Percentiles rank a stretch among this genome's conserved stretches.
These are phyloP conservation scores for Dunaliella sp. DNA, from an alignment of 139 green algal species.

Conservation along the genomic window DNA sequence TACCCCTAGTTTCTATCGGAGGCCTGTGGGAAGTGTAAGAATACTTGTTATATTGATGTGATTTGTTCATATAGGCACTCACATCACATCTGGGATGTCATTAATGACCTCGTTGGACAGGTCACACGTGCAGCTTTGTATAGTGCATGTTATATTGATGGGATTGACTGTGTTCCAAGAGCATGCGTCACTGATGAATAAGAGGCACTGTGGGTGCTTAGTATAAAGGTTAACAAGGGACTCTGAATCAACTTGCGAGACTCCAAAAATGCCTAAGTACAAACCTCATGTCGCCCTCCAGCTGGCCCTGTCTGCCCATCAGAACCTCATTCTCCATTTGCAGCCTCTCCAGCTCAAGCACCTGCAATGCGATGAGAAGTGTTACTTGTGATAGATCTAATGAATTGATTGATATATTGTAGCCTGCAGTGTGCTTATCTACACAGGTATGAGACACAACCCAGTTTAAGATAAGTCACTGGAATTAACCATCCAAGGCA, in stretches of 20 bases:
- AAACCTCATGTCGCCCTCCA: conserved; percentile 52
- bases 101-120: too few species aligned
- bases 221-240: background rate
- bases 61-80: too few species aligned
- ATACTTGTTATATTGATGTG: too few species aligned
- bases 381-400: background rate
- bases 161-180: background rate
- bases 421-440: too few species aligned
- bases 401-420: too few species aligned
- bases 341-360: conserved; percentile 47
- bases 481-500: too few species aligned
- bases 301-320: conserved; percentile 32
- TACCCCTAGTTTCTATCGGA: too few species aligned
- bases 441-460: too few species aligned
- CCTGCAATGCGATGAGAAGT: background rate
- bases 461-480: too few species aligned
- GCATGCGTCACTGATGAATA: background rate
- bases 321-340: conserved; percentile 52
- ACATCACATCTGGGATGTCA: too few species aligned
- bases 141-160: background rate
- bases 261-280: too few species aligned
- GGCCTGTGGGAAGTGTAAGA: too few species aligned
- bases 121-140: background rate
- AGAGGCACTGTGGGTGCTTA: background rate
- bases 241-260: background rate